Conservation (phyloP, 2,329 filamentous ascomycete genomes). For the Trichophyton mentagrophytes region DNA sequence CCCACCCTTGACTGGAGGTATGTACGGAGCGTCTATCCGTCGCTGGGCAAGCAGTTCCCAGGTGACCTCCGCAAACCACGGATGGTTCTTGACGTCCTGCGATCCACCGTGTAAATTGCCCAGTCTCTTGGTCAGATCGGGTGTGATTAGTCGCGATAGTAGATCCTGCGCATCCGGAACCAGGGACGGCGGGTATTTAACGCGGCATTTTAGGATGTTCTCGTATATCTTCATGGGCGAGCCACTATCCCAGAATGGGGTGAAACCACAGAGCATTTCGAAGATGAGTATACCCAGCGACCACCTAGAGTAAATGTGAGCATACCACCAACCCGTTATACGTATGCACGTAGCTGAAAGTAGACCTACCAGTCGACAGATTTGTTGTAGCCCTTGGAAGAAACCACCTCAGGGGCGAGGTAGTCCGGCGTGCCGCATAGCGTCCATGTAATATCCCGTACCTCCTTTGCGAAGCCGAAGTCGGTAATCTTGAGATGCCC, state of each 20-base stretch:
- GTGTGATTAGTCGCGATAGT: constrained; percentile 82
- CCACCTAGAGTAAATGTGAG: constrained; percentile 53
- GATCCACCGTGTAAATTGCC: constrained; percentile 87
- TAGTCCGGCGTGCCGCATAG: constrained; percentile 96
- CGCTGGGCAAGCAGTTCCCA: constrained; percentile 91
- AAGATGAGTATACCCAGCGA: constrained; percentile 96
- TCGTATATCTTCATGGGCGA: constrained; percentile 94
- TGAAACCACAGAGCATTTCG: constrained; percentile 98
- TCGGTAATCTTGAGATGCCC: constrained; percentile 95
- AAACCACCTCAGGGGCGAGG: constrained; percentile 93
- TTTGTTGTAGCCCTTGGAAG: constrained; percentile 98
- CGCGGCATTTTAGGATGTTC: constrained; percentile 88
- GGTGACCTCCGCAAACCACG: constrained; percentile 95
- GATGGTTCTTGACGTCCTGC: constrained; percentile 85
- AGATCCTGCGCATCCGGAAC: constrained; percentile 89
- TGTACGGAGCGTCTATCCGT: constrained; percentile 96
- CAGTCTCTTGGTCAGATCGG: constrained; percentile 84
- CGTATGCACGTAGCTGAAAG: constrained; percentile 5
- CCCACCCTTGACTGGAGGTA: constrained; percentile 85
- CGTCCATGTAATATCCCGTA: constrained; percentile 98
- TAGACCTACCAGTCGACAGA: constrained; percentile 83
- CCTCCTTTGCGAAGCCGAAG: constrained; percentile 96
- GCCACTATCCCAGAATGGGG: constrained; percentile 95
- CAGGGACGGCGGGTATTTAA: constrained; percentile 95
- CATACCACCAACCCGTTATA: constrained; percentile 6